Conservation (phyloP, 176 grass and related monocot species). For the Zoysia pacifica region DNA sequence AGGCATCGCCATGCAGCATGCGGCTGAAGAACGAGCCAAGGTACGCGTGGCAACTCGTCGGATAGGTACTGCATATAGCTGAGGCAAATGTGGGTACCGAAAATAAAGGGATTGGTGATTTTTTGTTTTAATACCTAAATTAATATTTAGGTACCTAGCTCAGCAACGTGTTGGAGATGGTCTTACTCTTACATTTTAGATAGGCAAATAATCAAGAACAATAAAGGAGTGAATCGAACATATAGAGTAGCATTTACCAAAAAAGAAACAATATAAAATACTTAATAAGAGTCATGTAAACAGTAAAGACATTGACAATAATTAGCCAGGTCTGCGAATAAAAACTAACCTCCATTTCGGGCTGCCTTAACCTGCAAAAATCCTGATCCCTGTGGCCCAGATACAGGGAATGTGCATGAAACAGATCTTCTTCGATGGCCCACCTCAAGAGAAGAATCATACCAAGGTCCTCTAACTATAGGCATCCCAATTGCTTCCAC, state of each 20-base stretch:
- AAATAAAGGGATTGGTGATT: no score
- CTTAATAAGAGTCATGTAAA: neutral
- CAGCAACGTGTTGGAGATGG: no score
- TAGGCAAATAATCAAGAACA: neutral
- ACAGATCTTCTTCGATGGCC: conserved; percentile 69
- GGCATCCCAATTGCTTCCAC: conserved; percentile 70
- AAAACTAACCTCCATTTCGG: conserved; percentile 61
- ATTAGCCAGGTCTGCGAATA: neutral
- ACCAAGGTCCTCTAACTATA: conserved; percentile 84
- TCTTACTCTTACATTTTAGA: neutral
- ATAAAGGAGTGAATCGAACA: neutral
- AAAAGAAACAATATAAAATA: neutral
- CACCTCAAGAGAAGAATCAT: conserved; percentile 72
- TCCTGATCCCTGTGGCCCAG: conserved; percentile 77
- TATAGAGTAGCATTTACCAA: neutral
- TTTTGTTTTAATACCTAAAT: no score
- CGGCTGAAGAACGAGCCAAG: no score
- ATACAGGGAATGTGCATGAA: conserved; percentile 85
- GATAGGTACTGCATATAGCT: no score
- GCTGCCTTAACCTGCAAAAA: conserved; percentile 69
- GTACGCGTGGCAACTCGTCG: no score
- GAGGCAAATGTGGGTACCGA: no score
- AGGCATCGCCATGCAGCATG: no score
- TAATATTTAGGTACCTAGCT: no score
- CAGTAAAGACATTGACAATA: conserved; percentile 1